phyloP scores from a whole-genome alignment of 345 rosid species.

The Euphorbia tirucalli region DNA sequence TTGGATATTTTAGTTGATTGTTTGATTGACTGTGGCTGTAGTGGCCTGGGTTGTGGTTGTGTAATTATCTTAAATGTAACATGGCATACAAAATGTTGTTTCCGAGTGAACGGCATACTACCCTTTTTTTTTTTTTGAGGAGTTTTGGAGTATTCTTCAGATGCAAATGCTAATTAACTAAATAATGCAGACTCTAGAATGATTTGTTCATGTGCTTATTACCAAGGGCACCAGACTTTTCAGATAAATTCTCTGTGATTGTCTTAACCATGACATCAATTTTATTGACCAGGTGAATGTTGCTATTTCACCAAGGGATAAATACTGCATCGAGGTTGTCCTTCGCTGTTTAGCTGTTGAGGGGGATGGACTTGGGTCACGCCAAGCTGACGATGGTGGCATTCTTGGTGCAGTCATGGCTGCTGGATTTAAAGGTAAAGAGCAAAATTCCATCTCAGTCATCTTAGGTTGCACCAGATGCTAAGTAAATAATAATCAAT shows the following conservation, averaged over 20 bases:
- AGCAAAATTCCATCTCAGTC: slow-evolving; percentile 19
- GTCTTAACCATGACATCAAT: slow-evolving; percentile 6
- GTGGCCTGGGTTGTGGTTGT: not conserved
- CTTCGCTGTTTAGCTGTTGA: slow-evolving; percentile 84
- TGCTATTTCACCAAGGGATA: slow-evolving; percentile 64
- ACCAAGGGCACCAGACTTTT: not conserved
- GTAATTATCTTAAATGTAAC: too few species aligned
- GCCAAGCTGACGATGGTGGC: slow-evolving; percentile 68
- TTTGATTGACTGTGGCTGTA: not conserved
- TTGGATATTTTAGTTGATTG: not conserved
- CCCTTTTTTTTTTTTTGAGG: too few species aligned
- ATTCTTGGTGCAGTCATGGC: slow-evolving; percentile 75
- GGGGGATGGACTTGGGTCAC: slow-evolving; percentile 84
- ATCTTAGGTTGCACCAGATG: slow-evolving; percentile 6
- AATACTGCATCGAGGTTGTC: slow-evolving; percentile 77
- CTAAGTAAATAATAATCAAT: not conserved
- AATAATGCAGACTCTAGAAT: not conserved
- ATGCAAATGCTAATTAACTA: not conserved
- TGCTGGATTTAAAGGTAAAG: slow-evolving; percentile 88
- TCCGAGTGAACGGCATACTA: too few species aligned
- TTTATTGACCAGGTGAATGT: slow-evolving; percentile 64
- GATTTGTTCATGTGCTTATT: not conserved
- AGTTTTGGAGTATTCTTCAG: not conserved
- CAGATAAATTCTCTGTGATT: slow-evolving; percentile 7
- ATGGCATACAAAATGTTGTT: too few species aligned